These are phyloP conservation scores for Tillandsia leiboldiana DNA, from an alignment of 176 grass and related monocot species.

Conservation along the genomic window DNA sequence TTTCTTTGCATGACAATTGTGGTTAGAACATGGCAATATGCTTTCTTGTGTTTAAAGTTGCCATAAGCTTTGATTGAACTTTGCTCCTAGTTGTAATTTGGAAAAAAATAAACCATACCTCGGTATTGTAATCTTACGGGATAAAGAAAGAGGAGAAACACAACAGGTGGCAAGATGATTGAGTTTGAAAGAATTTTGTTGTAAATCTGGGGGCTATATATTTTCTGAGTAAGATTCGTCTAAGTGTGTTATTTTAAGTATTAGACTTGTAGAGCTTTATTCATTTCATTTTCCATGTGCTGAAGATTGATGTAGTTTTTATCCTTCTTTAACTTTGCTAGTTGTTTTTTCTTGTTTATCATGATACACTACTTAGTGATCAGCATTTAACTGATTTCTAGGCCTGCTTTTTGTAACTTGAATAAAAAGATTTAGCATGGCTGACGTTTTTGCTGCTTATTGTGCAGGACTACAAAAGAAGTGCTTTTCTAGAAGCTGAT, in stretches of 20 bases:
- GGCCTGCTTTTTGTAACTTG: not conserved
- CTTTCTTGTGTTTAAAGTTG: no score
- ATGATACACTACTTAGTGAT: not conserved
- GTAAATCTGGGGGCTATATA: not conserved
- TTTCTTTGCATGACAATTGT: no score
- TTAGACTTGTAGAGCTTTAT: not conserved
- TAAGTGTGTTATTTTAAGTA: not conserved
- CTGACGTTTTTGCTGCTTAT: not conserved
- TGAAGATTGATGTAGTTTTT: not conserved
- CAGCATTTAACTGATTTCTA: not conserved
- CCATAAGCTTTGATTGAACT: no score
- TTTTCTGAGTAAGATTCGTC: not conserved
- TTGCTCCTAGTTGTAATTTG: no score
- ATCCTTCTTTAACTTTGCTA: not conserved
- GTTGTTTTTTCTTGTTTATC: no score
- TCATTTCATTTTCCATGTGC: not conserved
- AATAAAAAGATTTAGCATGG: not conserved
- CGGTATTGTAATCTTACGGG: no score
- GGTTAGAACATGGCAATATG: no score
- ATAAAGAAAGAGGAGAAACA: no score
- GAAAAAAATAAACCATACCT: no score
- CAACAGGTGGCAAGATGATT: no score
- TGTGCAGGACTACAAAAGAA: constrained; percentile 81
- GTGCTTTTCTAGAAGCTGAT: constrained; percentile 80
- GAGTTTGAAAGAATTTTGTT: not conserved